Evolutionary conservation across 257 asterid genomes (phyloP).

Genomic region (Gynochthodes officinalis): DNA sequence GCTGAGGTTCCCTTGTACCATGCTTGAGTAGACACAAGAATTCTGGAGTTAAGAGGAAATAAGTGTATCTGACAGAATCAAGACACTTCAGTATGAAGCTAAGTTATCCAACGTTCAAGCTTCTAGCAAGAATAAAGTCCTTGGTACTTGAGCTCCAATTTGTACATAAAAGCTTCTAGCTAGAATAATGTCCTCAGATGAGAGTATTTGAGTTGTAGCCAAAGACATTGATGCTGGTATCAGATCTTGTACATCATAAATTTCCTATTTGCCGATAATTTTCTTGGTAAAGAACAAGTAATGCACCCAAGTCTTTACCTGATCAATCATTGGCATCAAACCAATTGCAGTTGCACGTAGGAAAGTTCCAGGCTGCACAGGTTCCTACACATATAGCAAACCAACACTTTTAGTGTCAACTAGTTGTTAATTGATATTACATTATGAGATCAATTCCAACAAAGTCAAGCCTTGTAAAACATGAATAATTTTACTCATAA

Average conservation of each 20-base stretch:
- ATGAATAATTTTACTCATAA: not conserved
- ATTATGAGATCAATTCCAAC: not conserved
- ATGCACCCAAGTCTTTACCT: conserved; percentile 37
- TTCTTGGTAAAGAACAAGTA: not conserved
- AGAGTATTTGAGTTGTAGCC: not conserved
- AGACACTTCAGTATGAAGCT: not conserved
- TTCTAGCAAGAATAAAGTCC: too few relatives aligned
- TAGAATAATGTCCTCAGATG: not conserved
- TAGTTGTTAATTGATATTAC: not conserved
- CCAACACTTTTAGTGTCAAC: not conserved
- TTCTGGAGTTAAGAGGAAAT: not conserved
- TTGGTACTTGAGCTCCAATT: not conserved
- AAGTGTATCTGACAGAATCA: not conserved
- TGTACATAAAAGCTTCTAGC: not conserved
- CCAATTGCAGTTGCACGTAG: conserved; percentile 98
- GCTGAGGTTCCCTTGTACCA: not conserved
- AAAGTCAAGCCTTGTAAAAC: not conserved
- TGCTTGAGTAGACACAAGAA: not conserved
- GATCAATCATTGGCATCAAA: conserved; percentile 98
- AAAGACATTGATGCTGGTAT: not conserved
- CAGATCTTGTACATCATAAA: not conserved
- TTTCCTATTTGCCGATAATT: not conserved
- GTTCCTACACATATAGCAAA: conserved; percentile 47
- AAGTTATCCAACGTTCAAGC: too few relatives aligned
- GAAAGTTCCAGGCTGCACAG: conserved; percentile 76